phyloP scores from a whole-genome alignment of 345 rosid genomes.

The Ceriops zippeliana region DNA sequence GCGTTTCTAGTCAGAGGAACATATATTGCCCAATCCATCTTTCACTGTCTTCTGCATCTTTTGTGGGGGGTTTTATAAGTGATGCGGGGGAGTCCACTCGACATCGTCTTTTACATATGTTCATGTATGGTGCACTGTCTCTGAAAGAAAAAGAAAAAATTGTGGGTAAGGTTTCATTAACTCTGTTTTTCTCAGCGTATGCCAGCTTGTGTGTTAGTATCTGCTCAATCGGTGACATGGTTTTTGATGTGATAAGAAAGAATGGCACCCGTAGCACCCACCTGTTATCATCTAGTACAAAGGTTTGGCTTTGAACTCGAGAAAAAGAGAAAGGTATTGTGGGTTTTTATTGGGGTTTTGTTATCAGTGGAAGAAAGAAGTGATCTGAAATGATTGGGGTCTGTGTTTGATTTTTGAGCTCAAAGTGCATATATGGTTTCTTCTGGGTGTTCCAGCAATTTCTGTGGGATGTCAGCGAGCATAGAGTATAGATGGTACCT shows the following conservation, averaged over 20 bases:
- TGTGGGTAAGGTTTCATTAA: slow-evolving; percentile 26
- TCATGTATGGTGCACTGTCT: background rate
- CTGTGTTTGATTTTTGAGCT: background rate
- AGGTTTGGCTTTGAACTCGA: slow-evolving; percentile 6
- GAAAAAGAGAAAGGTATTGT: slow-evolving; percentile 3
- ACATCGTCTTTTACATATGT: background rate
- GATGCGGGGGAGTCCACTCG: slow-evolving; percentile 5
- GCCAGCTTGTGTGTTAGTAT: slow-evolving; percentile 23
- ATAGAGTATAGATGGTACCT: slow-evolving; percentile 22
- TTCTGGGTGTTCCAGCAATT: slow-evolving; percentile 25
- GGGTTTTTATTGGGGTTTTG: background rate
- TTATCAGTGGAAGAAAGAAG: background rate
- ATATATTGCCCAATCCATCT: slow-evolving; percentile 8
- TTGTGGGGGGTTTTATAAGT: slow-evolving; percentile 16
- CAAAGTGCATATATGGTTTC: slow-evolving; percentile 11
- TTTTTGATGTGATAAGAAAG: background rate
- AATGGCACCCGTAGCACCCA: background rate
- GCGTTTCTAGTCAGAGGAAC: background rate
- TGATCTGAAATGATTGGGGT: slow-evolving; percentile 6
- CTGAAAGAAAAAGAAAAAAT: slow-evolving; percentile 9
- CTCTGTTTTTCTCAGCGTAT: slow-evolving; percentile 20
- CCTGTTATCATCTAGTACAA: background rate
- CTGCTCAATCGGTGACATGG: slow-evolving; percentile 12
- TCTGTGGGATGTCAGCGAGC: slow-evolving; percentile 34
- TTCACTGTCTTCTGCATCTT: slow-evolving; percentile 26